Base-by-base conservation (phyloP, 2,329 filamentous ascomycete species). In the Xylaria sp. region DNA sequence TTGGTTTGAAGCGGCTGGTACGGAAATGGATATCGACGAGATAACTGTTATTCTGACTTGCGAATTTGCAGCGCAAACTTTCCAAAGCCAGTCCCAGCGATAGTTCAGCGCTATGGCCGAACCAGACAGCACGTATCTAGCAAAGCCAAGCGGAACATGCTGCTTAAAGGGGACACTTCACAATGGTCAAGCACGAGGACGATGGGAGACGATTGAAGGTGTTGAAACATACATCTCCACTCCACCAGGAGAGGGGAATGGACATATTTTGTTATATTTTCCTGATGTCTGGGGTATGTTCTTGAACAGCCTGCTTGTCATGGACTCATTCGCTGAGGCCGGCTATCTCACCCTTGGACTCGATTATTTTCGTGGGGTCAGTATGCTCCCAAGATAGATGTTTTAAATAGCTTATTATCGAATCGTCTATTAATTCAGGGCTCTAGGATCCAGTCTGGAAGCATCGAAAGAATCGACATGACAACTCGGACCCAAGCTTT, bases 391-490 rank as follows among this genome's bases (percentile, higher is more conserved):
- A n/a, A 28, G 46, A 49, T 49, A 1, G 11, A 28, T 5, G 4
- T 28, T 6, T 26, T 15, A 2, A 10, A 31, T 23, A n/a, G 10
- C 26, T 28, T 49, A 2, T 13, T 11, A 15, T 17, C 7, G 13
- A 17, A 31, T 33, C n/a, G 1, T 33, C 17, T 15, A 6, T n/a
- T 53, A 1, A 54, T 56, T 5, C 4, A 20, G 3, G 10, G 13
- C 15, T 63, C 13, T 17, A 83, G 80, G 83, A 85, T 72, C 80
- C 82, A 0, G 77, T 84, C 4, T 81, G 77, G 73, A 83, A 83
- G 49, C 80, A 85, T 65, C 75, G 80, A 28, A 74, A 68, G 69
- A 63, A 75, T 62, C 66, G 75, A 28, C 65, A 78, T 48, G 76
- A 80, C 38, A 77, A 71, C 10, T 60, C 69, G 31, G 74, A 80